Evolutionary conservation across 768 basidiomycete species (phyloP), one percentile per base, ranked within the genome.

Genomic region (Lepiota subincarnata): DNA sequence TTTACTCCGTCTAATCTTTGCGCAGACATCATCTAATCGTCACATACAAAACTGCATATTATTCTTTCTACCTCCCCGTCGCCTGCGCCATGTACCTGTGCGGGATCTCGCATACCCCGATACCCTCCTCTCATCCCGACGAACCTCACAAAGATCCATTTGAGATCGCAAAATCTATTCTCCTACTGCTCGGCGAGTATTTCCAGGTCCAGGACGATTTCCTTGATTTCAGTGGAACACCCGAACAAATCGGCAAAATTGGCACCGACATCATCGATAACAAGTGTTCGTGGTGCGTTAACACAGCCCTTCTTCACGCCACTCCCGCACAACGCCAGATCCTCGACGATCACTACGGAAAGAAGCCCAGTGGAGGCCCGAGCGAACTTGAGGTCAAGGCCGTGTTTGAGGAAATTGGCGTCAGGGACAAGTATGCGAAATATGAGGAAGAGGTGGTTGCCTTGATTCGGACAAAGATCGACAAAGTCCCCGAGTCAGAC

Each of bases 201-300:
- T 98, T 98, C 84, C 96, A 99, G 71, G 80, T 96, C 55, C 96
- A 99, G 70, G 96, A 98, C 66, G 96, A 98, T 71, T 98, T 86
- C 71, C 82, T 98, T 62, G 97, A 99, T 70, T 97, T 83, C 66
- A 86, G 89, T 16, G 93, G 87, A 4, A 81, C 89, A 6, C 92
- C 93, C 0, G 93, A 94, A 70, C 79, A 88, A 61, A 88, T 98
- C 48, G 96, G 96, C 43, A 98, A 99, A 74, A 84, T 99, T 55
- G 97, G 96, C 18, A 98, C 96, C 13, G 97, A 98, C 68, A 99
- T 99, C 63, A 69, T 98, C 55, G 96, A 99, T 71, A 98, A 98
- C 83, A 99, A 99, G 74, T 98, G 96, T 70, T 89, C 88, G 14
- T 99, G 96, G 97, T 86, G 87, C 61, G 78, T 98, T 68, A 98